phyloP scores from a whole-genome alignment of 768 basidiomycete species.

The Boletus reticuloceps region DNA sequence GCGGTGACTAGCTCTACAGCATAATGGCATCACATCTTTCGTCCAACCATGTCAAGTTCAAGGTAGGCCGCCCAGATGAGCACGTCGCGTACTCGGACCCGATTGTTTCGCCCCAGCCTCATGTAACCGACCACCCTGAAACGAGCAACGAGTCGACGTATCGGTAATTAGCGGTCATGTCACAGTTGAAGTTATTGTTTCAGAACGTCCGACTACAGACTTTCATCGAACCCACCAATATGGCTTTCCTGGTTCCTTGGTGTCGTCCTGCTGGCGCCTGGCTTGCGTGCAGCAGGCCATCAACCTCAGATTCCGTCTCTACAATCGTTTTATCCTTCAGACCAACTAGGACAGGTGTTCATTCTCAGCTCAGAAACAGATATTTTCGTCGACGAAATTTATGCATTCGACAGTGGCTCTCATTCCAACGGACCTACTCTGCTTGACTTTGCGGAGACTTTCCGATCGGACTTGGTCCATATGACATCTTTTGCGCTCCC shows the following conservation, averaged over 20 bases:
- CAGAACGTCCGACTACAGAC: background rate
- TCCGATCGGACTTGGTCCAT: constrained; percentile 34
- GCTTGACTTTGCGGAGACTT: constrained; percentile 35
- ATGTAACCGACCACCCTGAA: too few species aligned
- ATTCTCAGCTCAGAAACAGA: constrained; percentile 28
- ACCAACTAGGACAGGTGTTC: constrained; percentile 24
- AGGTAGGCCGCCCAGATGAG: too few species aligned
- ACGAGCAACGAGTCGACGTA: too few species aligned
- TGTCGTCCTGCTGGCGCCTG: background rate
- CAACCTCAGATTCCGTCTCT: constrained; percentile 38
- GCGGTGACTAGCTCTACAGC: too few species aligned
- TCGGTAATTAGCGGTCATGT: too few species aligned
- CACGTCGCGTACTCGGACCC: too few species aligned
- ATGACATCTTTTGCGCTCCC: constrained; percentile 29
- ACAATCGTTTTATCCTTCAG: constrained; percentile 31
- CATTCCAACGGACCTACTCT: constrained; percentile 30
- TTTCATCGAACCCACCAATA: background rate
- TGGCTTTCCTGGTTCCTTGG: background rate
- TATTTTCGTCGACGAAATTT: constrained; percentile 36
- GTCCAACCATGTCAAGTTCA: too few species aligned
- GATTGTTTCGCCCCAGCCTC: too few species aligned
- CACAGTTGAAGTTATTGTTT: too few species aligned
- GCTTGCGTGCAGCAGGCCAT: background rate
- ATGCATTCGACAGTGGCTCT: constrained; percentile 10
- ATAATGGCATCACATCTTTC: too few species aligned